Evolutionary conservation across 495 filamentous ascomycete species (phyloP).

Genomic region (Rusavskia elegans): DNA sequence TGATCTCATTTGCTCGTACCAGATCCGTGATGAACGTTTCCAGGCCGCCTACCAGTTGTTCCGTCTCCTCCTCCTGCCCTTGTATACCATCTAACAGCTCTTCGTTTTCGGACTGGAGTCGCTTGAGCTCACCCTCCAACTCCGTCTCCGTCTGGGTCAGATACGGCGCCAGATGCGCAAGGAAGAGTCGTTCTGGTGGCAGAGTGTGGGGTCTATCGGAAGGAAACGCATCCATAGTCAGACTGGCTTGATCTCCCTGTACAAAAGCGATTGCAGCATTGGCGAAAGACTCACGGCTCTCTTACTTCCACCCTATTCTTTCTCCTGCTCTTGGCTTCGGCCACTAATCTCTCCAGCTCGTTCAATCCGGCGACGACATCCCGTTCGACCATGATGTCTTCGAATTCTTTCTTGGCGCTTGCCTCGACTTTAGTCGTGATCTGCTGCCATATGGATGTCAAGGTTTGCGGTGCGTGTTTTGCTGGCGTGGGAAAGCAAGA

Average conservation of each 20-base stretch:
- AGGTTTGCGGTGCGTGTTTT: conserved; percentile 44
- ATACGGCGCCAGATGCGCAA: conserved; percentile 56
- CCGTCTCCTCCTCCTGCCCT: conserved; percentile 59
- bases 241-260: background rate
- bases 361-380: conserved; percentile 64
- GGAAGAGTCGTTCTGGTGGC: conserved; percentile 46
- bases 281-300: conserved; percentile 21
- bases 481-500: conserved; percentile 81
- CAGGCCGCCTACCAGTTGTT: conserved; percentile 43
- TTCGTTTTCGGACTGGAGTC: conserved; percentile 47
- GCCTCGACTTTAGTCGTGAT: conserved; percentile 50
- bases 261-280: background rate
- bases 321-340: conserved; percentile 48
- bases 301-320: conserved; percentile 18
- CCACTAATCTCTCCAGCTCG: conserved; percentile 60
- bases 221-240: background rate
- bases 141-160: conserved; percentile 41
- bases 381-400: conserved; percentile 52
- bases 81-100: conserved; percentile 43
- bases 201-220: conserved; percentile 54
- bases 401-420: conserved; percentile 54
- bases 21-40: conserved; percentile 56
- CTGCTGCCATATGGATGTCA: conserved; percentile 53
- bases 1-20: conserved; percentile 41
- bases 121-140: conserved; percentile 44